phyloP scores from a whole-genome alignment of 1,139 yeast species.

The Scheffersomyces titani region DNA sequence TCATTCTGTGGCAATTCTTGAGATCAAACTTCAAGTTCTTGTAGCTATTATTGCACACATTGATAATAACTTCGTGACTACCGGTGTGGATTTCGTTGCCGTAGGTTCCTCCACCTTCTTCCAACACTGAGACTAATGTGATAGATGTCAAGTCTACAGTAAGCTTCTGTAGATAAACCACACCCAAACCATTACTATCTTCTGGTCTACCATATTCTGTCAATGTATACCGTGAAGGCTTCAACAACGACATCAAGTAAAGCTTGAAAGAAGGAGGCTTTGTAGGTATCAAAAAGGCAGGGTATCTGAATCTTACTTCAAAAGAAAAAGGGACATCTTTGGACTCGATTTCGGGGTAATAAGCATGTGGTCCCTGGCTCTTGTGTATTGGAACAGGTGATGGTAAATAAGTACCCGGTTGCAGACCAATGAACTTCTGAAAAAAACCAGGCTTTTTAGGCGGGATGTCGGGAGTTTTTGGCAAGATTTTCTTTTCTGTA shows the following conservation, averaged over 20 bases:
- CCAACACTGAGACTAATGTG: slow-evolving; percentile 39
- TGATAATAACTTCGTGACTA: slow-evolving; percentile 25
- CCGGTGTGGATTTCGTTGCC: slow-evolving; percentile 30
- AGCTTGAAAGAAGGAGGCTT: slow-evolving; percentile 42
- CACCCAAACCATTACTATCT: slow-evolving; percentile 51
- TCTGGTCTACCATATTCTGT: slow-evolving; percentile 38
- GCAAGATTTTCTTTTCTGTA: slow-evolving; percentile 16
- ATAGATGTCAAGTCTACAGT: slow-evolving; percentile 33
- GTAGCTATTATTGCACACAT: slow-evolving; percentile 32
- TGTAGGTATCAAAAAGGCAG: slow-evolving; percentile 46
- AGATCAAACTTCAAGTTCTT: slow-evolving; percentile 45
- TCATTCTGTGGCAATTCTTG: slow-evolving; percentile 29
- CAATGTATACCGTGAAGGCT: slow-evolving; percentile 39
- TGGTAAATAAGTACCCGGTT: slow-evolving; percentile 1
- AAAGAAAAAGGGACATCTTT: slow-evolving; percentile 45
- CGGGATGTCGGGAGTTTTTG: slow-evolving; percentile 15
- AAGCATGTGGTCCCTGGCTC: slow-evolving; percentile 7
- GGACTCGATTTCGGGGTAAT: slow-evolving; percentile 29
- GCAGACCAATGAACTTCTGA: slow-evolving; percentile 11
- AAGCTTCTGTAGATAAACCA: slow-evolving; percentile 42
- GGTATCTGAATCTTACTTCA: slow-evolving; percentile 49
- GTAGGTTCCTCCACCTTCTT: slow-evolving; percentile 24
- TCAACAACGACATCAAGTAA: slow-evolving; percentile 32
- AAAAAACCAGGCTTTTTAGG: slow-evolving; percentile 14
- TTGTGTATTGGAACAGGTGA: slow-evolving; percentile 7